Conservation (phyloP, 176 grass and related monocot genomes). For the Oryza meridionalis region DNA sequence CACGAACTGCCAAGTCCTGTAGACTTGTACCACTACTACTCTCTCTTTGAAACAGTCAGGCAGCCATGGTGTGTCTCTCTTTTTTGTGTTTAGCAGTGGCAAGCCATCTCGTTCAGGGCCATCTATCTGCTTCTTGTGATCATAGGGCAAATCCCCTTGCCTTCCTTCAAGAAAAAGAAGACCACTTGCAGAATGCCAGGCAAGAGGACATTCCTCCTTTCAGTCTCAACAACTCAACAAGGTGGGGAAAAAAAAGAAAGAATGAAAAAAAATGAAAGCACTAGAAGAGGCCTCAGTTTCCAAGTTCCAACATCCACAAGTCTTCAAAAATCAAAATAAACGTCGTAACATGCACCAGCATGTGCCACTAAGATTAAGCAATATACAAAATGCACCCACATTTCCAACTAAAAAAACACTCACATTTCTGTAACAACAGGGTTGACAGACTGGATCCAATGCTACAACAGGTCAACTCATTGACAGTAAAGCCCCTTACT, state of each 20-base stretch:
- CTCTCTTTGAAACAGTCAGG: too few relatives aligned
- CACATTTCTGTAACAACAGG: not conserved
- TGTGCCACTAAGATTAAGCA: conserved; percentile 12
- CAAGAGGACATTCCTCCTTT: not conserved
- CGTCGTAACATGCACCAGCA: not conserved
- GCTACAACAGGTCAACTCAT: not conserved
- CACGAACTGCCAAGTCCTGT: not conserved
- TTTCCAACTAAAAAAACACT: not conserved
- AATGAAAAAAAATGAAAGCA: not conserved
- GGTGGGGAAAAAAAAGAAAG: not conserved
- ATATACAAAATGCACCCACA: not conserved
- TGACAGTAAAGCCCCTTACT: not conserved
- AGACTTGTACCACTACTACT: too few relatives aligned
- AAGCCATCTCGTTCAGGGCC: too few relatives aligned
- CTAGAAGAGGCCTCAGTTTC: not conserved
- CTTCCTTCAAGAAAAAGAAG: too few relatives aligned
- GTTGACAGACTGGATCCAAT: not conserved
- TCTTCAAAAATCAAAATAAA: not conserved
- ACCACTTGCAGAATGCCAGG: not conserved
- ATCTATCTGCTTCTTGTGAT: too few relatives aligned
- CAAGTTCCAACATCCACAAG: not conserved
- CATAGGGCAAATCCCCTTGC: too few relatives aligned
- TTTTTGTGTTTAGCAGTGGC: too few relatives aligned
- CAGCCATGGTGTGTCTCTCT: too few relatives aligned
- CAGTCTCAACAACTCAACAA: not conserved